Evolutionary conservation across 2,329 filamentous ascomycete species (phyloP).

Genomic region (Corynespora cassiicola): DNA sequence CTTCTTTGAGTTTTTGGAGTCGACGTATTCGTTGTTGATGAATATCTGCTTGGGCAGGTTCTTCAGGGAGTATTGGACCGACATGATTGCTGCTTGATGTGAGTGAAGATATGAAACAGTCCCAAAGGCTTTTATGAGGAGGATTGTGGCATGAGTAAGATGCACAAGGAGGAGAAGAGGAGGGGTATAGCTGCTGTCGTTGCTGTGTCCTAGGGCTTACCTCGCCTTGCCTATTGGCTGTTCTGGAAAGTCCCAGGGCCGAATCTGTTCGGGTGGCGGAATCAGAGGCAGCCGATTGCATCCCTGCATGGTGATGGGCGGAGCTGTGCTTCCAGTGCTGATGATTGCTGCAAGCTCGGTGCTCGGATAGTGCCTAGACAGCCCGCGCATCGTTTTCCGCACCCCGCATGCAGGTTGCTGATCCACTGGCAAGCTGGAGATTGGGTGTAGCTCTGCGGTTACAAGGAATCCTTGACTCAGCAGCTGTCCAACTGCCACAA

Average conservation of each 20-base stretch:
- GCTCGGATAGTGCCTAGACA: constrained; percentile 13
- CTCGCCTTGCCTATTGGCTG: constrained; percentile 3
- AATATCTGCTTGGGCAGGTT: constrained; percentile 49
- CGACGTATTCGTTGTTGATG: constrained; percentile 48
- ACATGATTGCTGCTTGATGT: constrained; percentile 25
- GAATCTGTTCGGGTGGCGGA: constrained; percentile 3
- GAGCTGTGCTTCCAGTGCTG: not conserved
- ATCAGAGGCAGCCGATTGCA: constrained; percentile 2
- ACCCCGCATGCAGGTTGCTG: too few species aligned
- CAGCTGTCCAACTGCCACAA: too few species aligned
- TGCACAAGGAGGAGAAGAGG: constrained; percentile 14
- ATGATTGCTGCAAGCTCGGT: constrained; percentile 1
- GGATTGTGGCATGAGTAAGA: too few species aligned
- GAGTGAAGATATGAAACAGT: not conserved
- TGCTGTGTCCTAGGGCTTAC: constrained; percentile 5
- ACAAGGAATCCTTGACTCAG: constrained; percentile 19
- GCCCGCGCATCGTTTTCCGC: constrained; percentile 37
- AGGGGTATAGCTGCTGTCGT: constrained; percentile 17
- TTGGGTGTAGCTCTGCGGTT: constrained; percentile 7
- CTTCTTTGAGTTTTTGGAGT: constrained; percentile 50
- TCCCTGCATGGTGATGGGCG: not conserved
- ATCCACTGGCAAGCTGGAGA: too few species aligned
- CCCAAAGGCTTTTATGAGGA: too few species aligned
- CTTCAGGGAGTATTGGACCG: constrained; percentile 40
- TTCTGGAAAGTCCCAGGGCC: constrained; percentile 14